These are phyloP conservation scores for Eucalyptus lansdowneana DNA, from an alignment of 345 rosid species.

Conservation along the genomic window DNA sequence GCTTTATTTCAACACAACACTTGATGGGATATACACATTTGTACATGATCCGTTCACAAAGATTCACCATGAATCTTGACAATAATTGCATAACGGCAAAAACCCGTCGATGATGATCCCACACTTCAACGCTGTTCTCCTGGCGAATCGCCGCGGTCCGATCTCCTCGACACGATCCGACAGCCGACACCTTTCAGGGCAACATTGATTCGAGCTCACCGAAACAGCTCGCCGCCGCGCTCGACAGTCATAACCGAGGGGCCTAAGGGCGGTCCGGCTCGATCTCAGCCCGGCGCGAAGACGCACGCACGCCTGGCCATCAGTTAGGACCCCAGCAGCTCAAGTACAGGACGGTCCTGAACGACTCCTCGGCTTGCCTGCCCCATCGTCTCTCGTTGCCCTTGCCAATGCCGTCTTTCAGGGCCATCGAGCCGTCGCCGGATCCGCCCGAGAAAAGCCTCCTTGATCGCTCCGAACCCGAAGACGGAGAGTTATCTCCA, in stretches of 20 bases:
- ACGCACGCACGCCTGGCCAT: background rate
- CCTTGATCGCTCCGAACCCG: background rate
- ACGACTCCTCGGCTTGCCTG: constrained; percentile 13
- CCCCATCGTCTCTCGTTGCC: background rate
- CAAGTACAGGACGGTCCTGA: constrained; percentile 20
- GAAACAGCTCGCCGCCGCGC: background rate
- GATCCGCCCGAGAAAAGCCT: background rate
- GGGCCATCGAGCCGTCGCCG: background rate
- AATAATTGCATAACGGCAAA: background rate
- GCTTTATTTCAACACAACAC: background rate
- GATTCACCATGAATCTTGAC: background rate
- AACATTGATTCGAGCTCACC: background rate
- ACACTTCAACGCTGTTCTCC: background rate
- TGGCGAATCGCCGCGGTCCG: background rate
- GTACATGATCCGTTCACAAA: background rate
- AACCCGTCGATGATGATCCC: background rate
- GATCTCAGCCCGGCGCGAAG: background rate
- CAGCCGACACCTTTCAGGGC: background rate
- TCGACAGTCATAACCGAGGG: background rate
- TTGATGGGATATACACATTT: background rate
- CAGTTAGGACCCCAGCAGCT: constrained; percentile 27
- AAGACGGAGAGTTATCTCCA: background rate
- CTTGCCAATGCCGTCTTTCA: background rate
- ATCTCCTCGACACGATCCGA: background rate
- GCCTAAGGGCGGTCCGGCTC: background rate